Evolutionary conservation across 345 rosid genomes (phyloP), one percentile per base, ranked within the genome.

Genomic region (Reutealis trisperma): DNA sequence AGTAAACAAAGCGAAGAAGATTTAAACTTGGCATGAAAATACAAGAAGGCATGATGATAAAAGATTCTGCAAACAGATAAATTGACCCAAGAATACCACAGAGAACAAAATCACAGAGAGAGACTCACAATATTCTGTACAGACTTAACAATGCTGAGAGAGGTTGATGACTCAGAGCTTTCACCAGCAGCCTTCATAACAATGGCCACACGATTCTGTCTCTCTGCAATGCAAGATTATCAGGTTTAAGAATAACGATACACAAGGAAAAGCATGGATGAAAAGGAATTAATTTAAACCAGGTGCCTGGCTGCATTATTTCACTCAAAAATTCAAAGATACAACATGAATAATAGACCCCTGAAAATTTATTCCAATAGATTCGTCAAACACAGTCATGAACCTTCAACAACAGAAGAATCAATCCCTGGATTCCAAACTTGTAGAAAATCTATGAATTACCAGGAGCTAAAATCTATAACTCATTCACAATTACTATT

Each of bases 111-210:
- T 55, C 51, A 12, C 11, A 67, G 19, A 59, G 34, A 5, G 42
- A 71, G 37, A 88, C 97, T 90, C 79, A 90, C 98, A 80, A 87
- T 81, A 84, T 79, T 86, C 82, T 88, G 92, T 63, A 91, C 85
- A 32, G 97, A 85, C 79, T 86, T 81, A 54, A 90, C 78, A 78
- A 90, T 37, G 78, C 78, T 74, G 25, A 95, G 89, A 69, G 94
- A 89, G 71, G 86, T 80, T 44, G 97, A 89, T 81, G 97, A 81
- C 52, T 89, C 91, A 0, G 92, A 85, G 79, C 83, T 87, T 73
- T 92, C 85, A 9, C 90, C 88, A 8, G 75, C 78, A 64, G 98
- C 96, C 80, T 84, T 93, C 75, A 87, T 85, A 71, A 37, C 68
- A 71, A 89, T 45, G 78, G 76, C 52, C 22, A 78, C 74, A 30